Base-by-base conservation (phyloP, 495 filamentous ascomycete genomes). In the Aspergillus haitiensis region DNA sequence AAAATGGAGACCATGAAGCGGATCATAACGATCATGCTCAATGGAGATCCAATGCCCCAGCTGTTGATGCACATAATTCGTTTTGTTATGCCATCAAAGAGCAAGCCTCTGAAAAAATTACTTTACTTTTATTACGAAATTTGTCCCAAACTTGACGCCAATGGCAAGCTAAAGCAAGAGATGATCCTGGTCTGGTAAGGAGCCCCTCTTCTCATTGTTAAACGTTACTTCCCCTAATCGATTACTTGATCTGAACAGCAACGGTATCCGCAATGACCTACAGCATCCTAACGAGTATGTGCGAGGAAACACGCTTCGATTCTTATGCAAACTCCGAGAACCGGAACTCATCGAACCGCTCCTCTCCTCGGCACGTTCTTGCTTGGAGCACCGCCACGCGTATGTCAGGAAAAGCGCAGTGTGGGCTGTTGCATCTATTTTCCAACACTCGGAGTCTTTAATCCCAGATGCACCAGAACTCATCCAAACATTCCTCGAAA, bases 101-200 rank as follows among this genome's bases (percentile, higher is more conserved):
- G 87, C 77, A 98, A 98, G 75, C 78, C 86, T n/a, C 79, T 99
- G 66, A 99, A 99, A 84, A 98, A 98, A 78, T 78, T 99, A 44
- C 83, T 99, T 13, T 99, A 99, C 77, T 93, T 98, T 75, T 99
- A 97, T 79, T 96, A 97, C 75, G 95, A 99, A 76, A 93, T 98
- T 67, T 98, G 94, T 73, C 95, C 95, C 31, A 99, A 99, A 73
- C 87, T 87, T 44, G 95, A 98, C 74, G 79, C 86, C 27, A 85
- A 77, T 62, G 95, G 95, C 67, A 98, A 97, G 81, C 78, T 98
- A 55, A 96, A 96, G 83, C 94, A 98, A 75, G 95, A 99, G 82
- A 96, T 96, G 89, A 98, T 99, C 73, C 81, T 99, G 68, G 95
- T 99, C 64, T 98, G 95, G 94, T 98, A 83, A 75, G 87, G 70